Percentiles rank a stretch among this genome's conserved stretches.
Evolutionary conservation across 352 stramenopile genomes (phyloP).

Genomic region (Pythium oligandrum): DNA sequence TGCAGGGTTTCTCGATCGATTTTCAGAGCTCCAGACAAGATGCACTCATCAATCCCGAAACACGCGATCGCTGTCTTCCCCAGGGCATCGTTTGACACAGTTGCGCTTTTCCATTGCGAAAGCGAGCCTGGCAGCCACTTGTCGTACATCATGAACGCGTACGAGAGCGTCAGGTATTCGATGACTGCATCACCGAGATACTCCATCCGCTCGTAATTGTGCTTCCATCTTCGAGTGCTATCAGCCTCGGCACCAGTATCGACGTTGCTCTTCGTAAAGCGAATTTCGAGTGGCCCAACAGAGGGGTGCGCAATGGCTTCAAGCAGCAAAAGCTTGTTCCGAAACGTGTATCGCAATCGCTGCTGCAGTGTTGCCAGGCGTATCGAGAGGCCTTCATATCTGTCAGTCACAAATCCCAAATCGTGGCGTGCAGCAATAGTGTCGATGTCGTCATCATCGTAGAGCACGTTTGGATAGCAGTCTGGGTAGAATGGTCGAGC

Average conservation of each 20-base stretch:
- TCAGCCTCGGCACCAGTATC: slow-evolving; percentile 16
- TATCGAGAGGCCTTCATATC: slow-evolving; percentile 51
- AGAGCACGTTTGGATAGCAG: slow-evolving; percentile 61
- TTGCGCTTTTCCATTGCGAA: slow-evolving; percentile 82
- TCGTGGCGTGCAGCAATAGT: slow-evolving; percentile 16
- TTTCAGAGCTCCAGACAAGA: slow-evolving; percentile 53
- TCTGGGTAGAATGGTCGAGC: slow-evolving; percentile 54
- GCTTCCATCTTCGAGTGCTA: slow-evolving; percentile 30
- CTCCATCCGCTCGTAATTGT: slow-evolving; percentile 88
- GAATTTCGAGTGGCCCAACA: slow-evolving; percentile 53
- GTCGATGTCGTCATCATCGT: slow-evolving; percentile 22
- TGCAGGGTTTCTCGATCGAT: slow-evolving; percentile 68
- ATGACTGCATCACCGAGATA: slow-evolving; percentile 88
- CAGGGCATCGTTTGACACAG: slow-evolving; percentile 80
- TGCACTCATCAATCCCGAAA: slow-evolving; percentile 81
- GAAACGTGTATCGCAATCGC: slow-evolving; percentile 80
- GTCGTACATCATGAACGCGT: slow-evolving; percentile 66
- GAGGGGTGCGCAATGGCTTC: slow-evolving; percentile 80
- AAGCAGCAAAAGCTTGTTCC: slow-evolving; percentile 67
- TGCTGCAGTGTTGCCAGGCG: slow-evolving; percentile 61
- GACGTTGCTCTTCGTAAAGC: slow-evolving; percentile 29
- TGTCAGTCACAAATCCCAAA: slow-evolving; percentile 48
- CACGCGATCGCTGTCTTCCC: slow-evolving; percentile 76
- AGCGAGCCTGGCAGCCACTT: slow-evolving; percentile 76
- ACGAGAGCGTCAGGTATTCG: slow-evolving; percentile 85